phyloP scores from a whole-genome alignment of 495 filamentous ascomycete species.

The Penicillium ochrochloron region DNA sequence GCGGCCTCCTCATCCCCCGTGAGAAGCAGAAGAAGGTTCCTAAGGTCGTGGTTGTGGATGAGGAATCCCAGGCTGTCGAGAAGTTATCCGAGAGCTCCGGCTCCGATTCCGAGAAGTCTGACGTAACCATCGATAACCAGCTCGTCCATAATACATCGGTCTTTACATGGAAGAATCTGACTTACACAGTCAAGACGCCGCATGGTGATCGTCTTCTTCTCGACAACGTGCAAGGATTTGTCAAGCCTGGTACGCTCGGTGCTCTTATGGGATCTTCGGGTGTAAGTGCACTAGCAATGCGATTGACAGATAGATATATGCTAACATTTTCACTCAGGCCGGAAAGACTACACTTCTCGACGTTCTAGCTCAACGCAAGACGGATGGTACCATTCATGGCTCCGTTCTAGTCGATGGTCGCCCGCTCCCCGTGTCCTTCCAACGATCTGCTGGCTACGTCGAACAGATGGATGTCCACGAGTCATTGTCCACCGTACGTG shows the following conservation, averaged over 20 bases:
- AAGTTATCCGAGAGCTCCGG: slow-evolving; percentile 13
- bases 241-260: slow-evolving; percentile 80
- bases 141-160: slow-evolving; percentile 51
- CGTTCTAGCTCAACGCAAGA: slow-evolving; percentile 67
- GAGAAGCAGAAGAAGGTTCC: slow-evolving; percentile 23
- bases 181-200: slow-evolving; percentile 55
- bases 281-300: slow-evolving; percentile 42
- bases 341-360: slow-evolving; percentile 61
- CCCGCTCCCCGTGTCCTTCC: slow-evolving; percentile 78
- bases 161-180: slow-evolving; percentile 38
- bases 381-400: slow-evolving; percentile 83
- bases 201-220: slow-evolving; percentile 57
- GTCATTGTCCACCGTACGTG: slow-evolving; percentile 60
- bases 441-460: slow-evolving; percentile 65
- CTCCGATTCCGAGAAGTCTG: slow-evolving; percentile 7
- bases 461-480: slow-evolving; percentile 68
- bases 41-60: slow-evolving; percentile 20
- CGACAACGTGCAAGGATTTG: slow-evolving; percentile 85
- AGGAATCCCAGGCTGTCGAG: slow-evolving; percentile 31
- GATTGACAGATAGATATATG: not conserved
- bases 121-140: slow-evolving; percentile 12
- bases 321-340: not conserved
- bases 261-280: slow-evolving; percentile 74
- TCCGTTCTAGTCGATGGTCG: slow-evolving; percentile 84
- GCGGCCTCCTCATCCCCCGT: slow-evolving; percentile 36